Conservation (phyloP, 148 eudicot genomes). For the Silene uniflora region DNA sequence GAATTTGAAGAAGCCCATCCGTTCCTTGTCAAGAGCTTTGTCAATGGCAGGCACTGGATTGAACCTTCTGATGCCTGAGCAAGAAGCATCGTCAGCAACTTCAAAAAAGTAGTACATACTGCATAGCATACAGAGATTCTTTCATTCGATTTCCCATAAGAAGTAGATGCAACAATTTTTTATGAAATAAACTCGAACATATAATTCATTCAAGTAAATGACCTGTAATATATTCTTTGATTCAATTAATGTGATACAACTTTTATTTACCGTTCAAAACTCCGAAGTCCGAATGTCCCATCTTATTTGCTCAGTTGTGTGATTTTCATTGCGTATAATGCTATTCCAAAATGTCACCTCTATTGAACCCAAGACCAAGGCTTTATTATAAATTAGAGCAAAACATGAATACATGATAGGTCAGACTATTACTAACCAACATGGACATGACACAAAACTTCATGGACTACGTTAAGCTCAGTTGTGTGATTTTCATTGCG, state of each 20-base stretch:
- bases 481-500: too few relatives aligned
- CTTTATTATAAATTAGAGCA: too few relatives aligned
- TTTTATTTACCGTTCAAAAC: not conserved
- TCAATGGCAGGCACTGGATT: slow-evolving; percentile 96
- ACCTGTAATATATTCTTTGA: slow-evolving; percentile 1
- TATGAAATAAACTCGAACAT: not conserved
- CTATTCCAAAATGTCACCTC: not conserved
- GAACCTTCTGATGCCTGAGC: slow-evolving; percentile 58
- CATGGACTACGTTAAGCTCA: not conserved
- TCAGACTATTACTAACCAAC: not conserved
- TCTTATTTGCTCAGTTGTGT: too few relatives aligned
- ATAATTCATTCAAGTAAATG: not conserved
- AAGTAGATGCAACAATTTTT: not conserved
- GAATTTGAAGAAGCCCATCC: slow-evolving; percentile 77
- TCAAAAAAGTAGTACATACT: not conserved
- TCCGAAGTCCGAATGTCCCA: not conserved
- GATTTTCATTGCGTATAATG: not conserved
- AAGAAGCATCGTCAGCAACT: slow-evolving; percentile 3
- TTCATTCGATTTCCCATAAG: not conserved
- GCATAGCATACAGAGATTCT: slow-evolving; percentile 7
- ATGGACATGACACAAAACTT: not conserved
- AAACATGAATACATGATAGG: not conserved
- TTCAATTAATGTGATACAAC: slow-evolving; percentile 4
- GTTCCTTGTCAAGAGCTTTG: slow-evolving; percentile 87
- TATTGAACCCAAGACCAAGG: too few relatives aligned